Base-by-base conservation (phyloP, 2,329 filamentous ascomycete species). In the Leptographium lundbergii region DNA sequence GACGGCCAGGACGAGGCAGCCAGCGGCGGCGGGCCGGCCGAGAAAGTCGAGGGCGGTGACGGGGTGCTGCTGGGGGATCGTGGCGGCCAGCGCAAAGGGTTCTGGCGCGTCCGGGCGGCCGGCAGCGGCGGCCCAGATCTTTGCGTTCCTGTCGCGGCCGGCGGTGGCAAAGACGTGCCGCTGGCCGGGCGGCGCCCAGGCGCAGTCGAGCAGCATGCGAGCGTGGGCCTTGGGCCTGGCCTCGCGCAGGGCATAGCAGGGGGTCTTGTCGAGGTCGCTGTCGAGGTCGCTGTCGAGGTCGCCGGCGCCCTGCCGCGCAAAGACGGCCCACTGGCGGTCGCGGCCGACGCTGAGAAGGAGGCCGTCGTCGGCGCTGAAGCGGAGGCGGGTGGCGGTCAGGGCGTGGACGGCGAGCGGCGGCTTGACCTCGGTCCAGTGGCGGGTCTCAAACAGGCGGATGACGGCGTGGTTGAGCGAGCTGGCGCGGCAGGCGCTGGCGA, bases 401-500 rank as follows among this genome's bases (percentile, higher is more conserved):
- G 87, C 84, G 72, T 99, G 94, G 1, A 88, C 87, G n/a, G 83
- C 80, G 34, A 99, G 77, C 0, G 92, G 81, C 2, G 92, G 91
- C 61, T 83, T 85, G 50, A 96, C 76, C 73, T 99, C 91, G 22
- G 89, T 87, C 94, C 94, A 99, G 52, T 82, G 81, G 39, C 78
- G 80, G 14, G 91, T 94, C 69, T 95, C 90, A 68, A 95, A 97
- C 9, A 99, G 72, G 24, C 94, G 84, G 66, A 99, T 89, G 47
- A 97, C 91, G 51, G 94, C 94, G 69, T 99, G 94, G 70, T 96
- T 94, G 59, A 92, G 78, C 1, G 91, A 95, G 68, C 87, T 95
- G 22, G 94, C 94, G 67, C 88, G 89, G 75, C 94, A 99, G 2
- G 94, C 91, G 57, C 91, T 96, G 36, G 94, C 94, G 17, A 99